Conservation (phyloP, 2,329 filamentous ascomycete species). For the Sclerotinia trifoliorum region DNA sequence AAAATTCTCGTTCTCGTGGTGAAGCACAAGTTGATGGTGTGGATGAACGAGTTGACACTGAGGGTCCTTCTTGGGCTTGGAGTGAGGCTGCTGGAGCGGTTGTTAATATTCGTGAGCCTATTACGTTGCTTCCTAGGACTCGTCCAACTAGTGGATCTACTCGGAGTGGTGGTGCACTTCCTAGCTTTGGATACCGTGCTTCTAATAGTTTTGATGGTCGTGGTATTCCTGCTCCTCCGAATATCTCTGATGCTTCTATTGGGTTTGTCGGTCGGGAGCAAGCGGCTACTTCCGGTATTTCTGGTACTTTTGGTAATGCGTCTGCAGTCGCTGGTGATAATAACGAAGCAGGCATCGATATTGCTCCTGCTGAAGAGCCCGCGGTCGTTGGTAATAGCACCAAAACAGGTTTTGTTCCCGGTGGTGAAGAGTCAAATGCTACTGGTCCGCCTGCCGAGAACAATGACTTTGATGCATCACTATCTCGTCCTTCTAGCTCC, state of each 20-base stretch:
- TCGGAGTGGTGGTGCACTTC: neutral
- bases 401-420: too few species aligned
- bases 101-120: neutral
- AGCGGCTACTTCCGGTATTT: too few species aligned
- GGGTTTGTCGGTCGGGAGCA: too few species aligned
- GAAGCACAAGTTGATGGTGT: neutral
- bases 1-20: neutral
- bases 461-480: too few species aligned
- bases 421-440: too few species aligned
- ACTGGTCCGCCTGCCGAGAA: rapidly evolving
- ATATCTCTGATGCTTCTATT: neutral
- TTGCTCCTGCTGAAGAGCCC: too few species aligned
- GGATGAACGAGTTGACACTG: neutral
- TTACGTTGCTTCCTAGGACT: neutral
- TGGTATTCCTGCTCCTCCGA: too few species aligned
- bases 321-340: too few species aligned
- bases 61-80: neutral
- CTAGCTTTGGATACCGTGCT: neutral
- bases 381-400: too few species aligned
- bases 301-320: too few species aligned
- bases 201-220: neutral
- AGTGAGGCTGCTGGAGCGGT: neutral
- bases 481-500: too few species aligned
- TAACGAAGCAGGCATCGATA: too few species aligned
- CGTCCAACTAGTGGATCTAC: neutral